Base-by-base conservation (phyloP, 768 basidiomycete genomes). In the Pisolithus tinctorius region DNA sequence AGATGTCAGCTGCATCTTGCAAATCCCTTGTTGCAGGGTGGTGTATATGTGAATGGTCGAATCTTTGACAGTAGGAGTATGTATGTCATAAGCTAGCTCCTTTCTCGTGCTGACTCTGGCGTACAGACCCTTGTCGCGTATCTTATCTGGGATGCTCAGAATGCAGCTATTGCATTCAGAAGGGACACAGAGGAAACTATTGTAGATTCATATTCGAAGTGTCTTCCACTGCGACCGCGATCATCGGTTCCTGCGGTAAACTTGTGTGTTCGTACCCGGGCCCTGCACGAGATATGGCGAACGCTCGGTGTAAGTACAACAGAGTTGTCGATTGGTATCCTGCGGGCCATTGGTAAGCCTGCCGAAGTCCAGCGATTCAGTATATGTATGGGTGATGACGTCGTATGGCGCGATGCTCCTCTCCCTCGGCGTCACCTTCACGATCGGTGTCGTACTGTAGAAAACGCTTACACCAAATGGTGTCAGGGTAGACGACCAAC, bases 201-300 rank as follows among this genome's bases (percentile, higher is more conserved):
- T 14, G 70, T 71, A 47, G 79, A 80, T 53, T 61, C 61, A 20
- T 20, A 10, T 80, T 80, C 46, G 74, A 79, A 52, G 69, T 69
- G 4, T 73, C 74, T 6, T 69, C 75, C 0, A 52, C 53, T 9
- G 60, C 67, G 2, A 50, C 45, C 6, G 51, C 50, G 0, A 66
- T 79, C 39, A 73, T 74, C 56, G 57, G 52, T 6, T 51, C 68
- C 1, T 47, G 53, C 31, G 74, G 78, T 29, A 77, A 74, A 50
- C 66, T 80, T 4, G 10, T 72, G 8, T 69, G 73, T n/a, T 69
- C 65, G 0, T 79, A 69, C 57, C 79, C 78, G 7, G 72, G 70
- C 1, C 71, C 74, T 6, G 72, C 76, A 26, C 17, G 55, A 14
- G 58, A 63, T 13, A 62, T 60, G 0, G 10, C 64, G 0, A 52